A percentile compares a stretch with the other conserved stretches of the same genome.
Conservation (phyloP, 1,284 basidiomycete genomes). For the Hymenochaete sp. region DNA sequence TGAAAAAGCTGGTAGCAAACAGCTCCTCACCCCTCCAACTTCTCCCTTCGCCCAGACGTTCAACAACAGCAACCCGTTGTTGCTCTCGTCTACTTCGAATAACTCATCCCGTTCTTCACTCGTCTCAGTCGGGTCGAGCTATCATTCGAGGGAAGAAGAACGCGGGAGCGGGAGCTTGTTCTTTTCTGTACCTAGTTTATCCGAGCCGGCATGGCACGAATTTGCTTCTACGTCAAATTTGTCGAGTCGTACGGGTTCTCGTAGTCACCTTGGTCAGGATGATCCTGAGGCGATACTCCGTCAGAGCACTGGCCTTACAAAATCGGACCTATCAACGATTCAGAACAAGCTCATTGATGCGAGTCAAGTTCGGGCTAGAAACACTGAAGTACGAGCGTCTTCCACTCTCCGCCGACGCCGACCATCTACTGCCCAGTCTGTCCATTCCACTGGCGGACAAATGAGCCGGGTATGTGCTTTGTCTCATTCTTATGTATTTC, state of each 20-base stretch:
- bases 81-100: slow-evolving; percentile 55
- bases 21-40: slow-evolving; percentile 27
- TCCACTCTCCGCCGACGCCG: slow-evolving; percentile 57
- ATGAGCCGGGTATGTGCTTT: slow-evolving; percentile 40
- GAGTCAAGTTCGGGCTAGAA: slow-evolving; percentile 45
- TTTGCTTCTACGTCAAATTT: slow-evolving; percentile 32
- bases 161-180: slow-evolving; percentile 43
- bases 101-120: slow-evolving; percentile 68
- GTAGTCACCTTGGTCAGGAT: slow-evolving; percentile 2
- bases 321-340: slow-evolving; percentile 56
- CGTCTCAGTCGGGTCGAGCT: slow-evolving; percentile 71
- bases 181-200: slow-evolving; percentile 39
- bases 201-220: slow-evolving; percentile 53
- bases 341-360: slow-evolving; percentile 63
- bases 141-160: slow-evolving; percentile 65
- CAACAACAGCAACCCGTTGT: slow-evolving; percentile 38
- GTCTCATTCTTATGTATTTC: slow-evolving; percentile 16
- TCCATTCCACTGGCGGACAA: slow-evolving; percentile 49
- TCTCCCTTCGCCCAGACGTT: slow-evolving; percentile 44
- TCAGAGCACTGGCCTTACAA: slow-evolving; percentile 56
- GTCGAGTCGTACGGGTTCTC: slow-evolving; percentile 2
- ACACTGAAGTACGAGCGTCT: slow-evolving; percentile 46
- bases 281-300: slow-evolving; percentile 59
- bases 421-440: slow-evolving; percentile 74
- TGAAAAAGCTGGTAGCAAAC: slow-evolving; percentile 21